phyloP scores from a whole-genome alignment of 768 basidiomycete species.

The Coprinopsis sp. region DNA sequence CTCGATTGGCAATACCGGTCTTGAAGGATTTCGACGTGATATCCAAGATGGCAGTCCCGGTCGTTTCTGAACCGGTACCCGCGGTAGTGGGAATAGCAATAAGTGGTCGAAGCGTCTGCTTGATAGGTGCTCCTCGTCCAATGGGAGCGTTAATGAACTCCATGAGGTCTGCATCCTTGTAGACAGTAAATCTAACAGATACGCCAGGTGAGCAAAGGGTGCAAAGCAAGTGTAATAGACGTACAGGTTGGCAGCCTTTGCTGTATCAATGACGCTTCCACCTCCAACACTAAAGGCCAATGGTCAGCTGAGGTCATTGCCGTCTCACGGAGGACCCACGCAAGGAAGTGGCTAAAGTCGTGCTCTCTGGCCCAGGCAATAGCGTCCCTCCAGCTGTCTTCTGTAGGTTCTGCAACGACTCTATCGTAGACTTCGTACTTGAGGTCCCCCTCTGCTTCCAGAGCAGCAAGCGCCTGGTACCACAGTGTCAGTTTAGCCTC shows the following conservation, averaged over 20 bases:
- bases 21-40: conserved; percentile 92
- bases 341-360: conserved; percentile 91
- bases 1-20: conserved; percentile 92
- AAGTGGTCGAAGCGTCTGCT: conserved; percentile 68
- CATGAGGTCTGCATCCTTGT: conserved; percentile 88
- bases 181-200: conserved; percentile 69
- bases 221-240: conserved; percentile 11
- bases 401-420: conserved; percentile 88
- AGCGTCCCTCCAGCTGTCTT: conserved; percentile 82
- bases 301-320: conserved; percentile 4
- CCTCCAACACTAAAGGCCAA: conserved; percentile 66
- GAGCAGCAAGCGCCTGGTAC: conserved; percentile 64
- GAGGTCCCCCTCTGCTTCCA: conserved; percentile 74
- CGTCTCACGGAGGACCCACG: conserved; percentile 44
- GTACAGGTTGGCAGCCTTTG: conserved; percentile 90
- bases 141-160: conserved; percentile 97
- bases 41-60: conserved; percentile 90
- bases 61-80: conserved; percentile 93
- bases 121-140: conserved; percentile 86
- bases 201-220: neutral
- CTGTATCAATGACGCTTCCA: conserved; percentile 94
- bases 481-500: neutral
- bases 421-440: conserved; percentile 78
- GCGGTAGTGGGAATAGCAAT: conserved; percentile 76
- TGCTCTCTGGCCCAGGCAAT: conserved; percentile 83